Evolutionary conservation across 2,329 filamentous ascomycete genomes (phyloP).

Genomic region (Colletotrichum magnum): DNA sequence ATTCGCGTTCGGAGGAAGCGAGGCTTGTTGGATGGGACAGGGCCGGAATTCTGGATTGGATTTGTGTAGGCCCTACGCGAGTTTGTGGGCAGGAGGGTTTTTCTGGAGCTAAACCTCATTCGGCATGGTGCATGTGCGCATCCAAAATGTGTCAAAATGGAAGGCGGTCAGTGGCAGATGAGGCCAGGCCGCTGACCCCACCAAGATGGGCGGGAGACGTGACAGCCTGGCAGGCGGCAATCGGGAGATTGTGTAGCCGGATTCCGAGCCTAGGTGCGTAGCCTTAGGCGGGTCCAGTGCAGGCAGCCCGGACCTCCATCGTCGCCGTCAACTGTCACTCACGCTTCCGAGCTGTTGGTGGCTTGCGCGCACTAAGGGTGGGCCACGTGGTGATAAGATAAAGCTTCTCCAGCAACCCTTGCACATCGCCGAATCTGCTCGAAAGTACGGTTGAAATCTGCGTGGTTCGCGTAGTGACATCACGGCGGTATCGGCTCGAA

Average conservation of each 20-base stretch:
- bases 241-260: neutral
- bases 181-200: neutral
- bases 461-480: conserved; percentile 28
- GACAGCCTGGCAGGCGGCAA: neutral
- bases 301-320: neutral
- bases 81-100: conserved; percentile 26
- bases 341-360: no score
- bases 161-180: conserved; percentile 1
- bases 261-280: neutral
- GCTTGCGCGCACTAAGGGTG: conserved; percentile 4
- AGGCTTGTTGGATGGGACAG: conserved; percentile 13
- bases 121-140: conserved; percentile 2
- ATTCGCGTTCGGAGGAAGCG: conserved; percentile 34
- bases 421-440: conserved; percentile 54
- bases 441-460: conserved; percentile 51
- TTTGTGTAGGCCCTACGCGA: conserved; percentile 56
- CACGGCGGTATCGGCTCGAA: conserved; percentile 5
- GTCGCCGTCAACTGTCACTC: neutral
- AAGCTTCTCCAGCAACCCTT: conserved; percentile 23
- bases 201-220: neutral
- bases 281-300: no score
- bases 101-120: conserved; percentile 1
- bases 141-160: neutral
- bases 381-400: conserved; percentile 55
- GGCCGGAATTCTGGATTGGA: conserved; percentile 41